Evolutionary conservation across 345 rosid genomes (phyloP).

Genomic region (Murraya koenigii): DNA sequence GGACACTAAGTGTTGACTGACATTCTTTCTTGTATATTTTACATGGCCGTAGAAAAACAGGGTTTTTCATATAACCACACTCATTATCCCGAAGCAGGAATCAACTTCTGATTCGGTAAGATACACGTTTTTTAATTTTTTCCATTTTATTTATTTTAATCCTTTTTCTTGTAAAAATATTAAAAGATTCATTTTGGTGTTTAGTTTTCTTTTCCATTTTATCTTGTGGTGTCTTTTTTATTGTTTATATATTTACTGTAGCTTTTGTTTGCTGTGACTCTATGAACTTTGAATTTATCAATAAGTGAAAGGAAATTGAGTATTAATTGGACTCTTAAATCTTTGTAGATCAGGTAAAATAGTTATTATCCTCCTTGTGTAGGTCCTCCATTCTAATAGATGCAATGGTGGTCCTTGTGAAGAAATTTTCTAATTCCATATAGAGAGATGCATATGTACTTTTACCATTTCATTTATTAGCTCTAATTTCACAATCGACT

Average conservation of each 20-base stretch:
- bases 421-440: neutral
- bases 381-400: neutral
- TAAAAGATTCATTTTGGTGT: neutral
- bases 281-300: neutral
- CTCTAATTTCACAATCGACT: neutral
- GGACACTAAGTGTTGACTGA: neutral
- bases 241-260: neutral
- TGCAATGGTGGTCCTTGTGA: neutral
- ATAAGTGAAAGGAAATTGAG: neutral
- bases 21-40: constrained; percentile 17
- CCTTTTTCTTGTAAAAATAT: neutral
- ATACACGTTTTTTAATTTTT: neutral
- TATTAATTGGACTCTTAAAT: neutral
- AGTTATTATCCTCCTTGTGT: neutral
- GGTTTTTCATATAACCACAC: constrained; percentile 89
- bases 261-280: neutral
- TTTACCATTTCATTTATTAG: neutral
- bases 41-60: constrained; percentile 67
- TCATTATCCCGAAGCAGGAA: constrained; percentile 96
- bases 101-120: constrained; percentile 94
- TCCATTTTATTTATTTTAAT: neutral
- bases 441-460: neutral
- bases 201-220: neutral
- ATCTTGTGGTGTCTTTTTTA: neutral
- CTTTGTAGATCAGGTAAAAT: neutral